A percentile compares a stretch with the other conserved stretches of the same genome.
Evolutionary conservation across 352 stramenopile genomes (phyloP).

Genomic region (Pythium rhizo-oryzae): DNA sequence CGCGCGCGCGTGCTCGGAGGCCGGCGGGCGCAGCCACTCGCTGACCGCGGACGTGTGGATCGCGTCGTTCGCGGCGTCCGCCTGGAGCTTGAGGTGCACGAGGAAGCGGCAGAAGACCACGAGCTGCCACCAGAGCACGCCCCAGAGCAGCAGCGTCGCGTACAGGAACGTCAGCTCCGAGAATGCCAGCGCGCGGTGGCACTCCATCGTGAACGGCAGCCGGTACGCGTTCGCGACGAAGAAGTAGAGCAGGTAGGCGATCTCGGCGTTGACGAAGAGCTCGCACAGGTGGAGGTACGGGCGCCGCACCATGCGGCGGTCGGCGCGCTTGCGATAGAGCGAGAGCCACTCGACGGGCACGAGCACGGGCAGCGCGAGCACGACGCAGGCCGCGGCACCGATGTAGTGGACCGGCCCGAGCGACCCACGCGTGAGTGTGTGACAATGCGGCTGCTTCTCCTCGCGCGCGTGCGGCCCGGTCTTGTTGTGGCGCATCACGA

Average conservation of each 20-base stretch:
- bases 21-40: conserved; percentile 36
- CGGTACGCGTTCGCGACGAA: conserved; percentile 43
- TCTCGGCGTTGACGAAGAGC: conserved; percentile 53
- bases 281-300: conserved; percentile 76
- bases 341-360: conserved; percentile 49
- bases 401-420: conserved; percentile 10
- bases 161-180: conserved; percentile 60
- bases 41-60: conserved; percentile 64
- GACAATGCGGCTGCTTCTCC: conserved; percentile 1
- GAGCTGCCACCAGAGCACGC: conserved; percentile 64
- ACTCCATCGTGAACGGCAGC: conserved; percentile 50
- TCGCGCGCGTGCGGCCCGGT: background rate
- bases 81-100: conserved; percentile 75
- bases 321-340: conserved; percentile 48
- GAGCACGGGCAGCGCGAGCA: conserved; percentile 61
- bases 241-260: conserved; percentile 68
- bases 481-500: conserved; percentile 25
- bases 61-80: conserved; percentile 63
- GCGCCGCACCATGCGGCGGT: conserved; percentile 61
- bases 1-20: conserved; percentile 8
- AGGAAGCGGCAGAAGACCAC: conserved; percentile 75
- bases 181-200: conserved; percentile 35
- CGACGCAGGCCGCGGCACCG: conserved; percentile 27
- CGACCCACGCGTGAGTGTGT: background rate
- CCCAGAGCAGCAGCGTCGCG: conserved; percentile 54